phyloP scores from a whole-genome alignment of 257 asterid species.

The Primulina huaijiensis region DNA sequence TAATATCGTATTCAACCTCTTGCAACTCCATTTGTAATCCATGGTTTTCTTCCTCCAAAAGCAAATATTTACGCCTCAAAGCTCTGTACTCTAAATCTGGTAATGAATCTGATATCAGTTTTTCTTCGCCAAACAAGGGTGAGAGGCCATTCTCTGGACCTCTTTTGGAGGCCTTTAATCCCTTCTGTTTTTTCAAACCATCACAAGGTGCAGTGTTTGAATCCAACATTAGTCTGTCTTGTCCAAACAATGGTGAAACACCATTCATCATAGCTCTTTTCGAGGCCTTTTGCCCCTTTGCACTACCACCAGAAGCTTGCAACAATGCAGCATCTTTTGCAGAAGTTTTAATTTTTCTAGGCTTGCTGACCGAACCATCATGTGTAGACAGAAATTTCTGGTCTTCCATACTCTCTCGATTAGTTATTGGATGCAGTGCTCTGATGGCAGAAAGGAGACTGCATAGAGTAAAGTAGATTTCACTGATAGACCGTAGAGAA shows the following conservation, averaged over 20 bases:
- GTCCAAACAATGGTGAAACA: not conserved
- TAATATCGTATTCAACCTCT: conserved; percentile 63
- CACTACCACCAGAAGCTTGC: not conserved
- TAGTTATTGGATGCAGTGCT: not conserved
- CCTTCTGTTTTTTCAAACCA: conserved; percentile 38
- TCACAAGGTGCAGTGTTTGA: conserved; percentile 33
- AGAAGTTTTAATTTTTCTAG: not conserved
- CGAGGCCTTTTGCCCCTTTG: not conserved
- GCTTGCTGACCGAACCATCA: not conserved
- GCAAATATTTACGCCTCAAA: conserved; percentile 72
- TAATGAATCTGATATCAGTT: conserved; percentile 38
- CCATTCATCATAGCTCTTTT: not conserved
- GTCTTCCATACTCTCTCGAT: not conserved
- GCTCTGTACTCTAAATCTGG: conserved; percentile 60
- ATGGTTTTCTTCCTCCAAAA: conserved; percentile 72
- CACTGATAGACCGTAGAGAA: not conserved
- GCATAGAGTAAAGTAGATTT: not conserved
- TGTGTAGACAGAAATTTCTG: not conserved
- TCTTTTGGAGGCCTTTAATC: conserved; percentile 49
- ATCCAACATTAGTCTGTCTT: not conserved
- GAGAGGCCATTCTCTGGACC: conserved; percentile 30
- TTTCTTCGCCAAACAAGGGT: conserved; percentile 36
- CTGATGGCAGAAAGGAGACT: not conserved
- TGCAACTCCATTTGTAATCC: conserved; percentile 60
- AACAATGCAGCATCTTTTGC: not conserved